Conservation (phyloP, 768 basidiomycete species). For the Lyophyllum semitale region DNA sequence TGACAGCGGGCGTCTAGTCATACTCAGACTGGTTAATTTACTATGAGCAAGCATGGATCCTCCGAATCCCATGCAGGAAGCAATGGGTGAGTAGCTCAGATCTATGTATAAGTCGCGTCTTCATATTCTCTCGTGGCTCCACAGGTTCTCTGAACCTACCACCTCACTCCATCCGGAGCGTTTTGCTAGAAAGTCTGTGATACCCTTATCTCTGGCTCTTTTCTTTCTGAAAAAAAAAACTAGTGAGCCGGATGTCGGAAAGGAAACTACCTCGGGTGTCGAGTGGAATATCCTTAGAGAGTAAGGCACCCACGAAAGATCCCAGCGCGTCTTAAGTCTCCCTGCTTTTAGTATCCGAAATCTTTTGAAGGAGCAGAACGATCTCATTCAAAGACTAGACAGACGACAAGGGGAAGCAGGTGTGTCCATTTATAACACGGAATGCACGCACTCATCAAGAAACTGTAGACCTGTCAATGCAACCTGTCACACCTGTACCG, state of each 20-base stretch:
- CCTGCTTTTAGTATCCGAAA: background rate
- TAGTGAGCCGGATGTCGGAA: background rate
- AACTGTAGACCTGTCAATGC: background rate
- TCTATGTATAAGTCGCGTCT: no score
- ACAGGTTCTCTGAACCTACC: no score
- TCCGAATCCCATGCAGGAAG: no score
- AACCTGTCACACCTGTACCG: conserved; percentile 3
- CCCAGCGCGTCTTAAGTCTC: background rate
- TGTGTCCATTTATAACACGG: background rate
- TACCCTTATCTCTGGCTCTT: no score
- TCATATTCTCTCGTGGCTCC: no score
- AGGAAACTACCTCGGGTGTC: background rate
- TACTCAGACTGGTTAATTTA: no score
- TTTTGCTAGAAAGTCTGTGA: no score
- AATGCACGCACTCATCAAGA: background rate
- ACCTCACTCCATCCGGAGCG: no score
- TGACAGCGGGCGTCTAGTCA: no score
- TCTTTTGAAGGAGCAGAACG: background rate
- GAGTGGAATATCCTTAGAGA: background rate
- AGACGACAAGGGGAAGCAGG: background rate
- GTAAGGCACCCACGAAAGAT: background rate
- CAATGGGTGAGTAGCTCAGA: no score
- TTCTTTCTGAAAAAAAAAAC: no score
- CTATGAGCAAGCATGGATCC: no score
- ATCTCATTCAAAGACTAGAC: background rate